Evolutionary conservation across 208 protist species (phyloP), one percentile per base, ranked within the genome.

Genomic region (Acanthamoeba pearcei): DNA sequence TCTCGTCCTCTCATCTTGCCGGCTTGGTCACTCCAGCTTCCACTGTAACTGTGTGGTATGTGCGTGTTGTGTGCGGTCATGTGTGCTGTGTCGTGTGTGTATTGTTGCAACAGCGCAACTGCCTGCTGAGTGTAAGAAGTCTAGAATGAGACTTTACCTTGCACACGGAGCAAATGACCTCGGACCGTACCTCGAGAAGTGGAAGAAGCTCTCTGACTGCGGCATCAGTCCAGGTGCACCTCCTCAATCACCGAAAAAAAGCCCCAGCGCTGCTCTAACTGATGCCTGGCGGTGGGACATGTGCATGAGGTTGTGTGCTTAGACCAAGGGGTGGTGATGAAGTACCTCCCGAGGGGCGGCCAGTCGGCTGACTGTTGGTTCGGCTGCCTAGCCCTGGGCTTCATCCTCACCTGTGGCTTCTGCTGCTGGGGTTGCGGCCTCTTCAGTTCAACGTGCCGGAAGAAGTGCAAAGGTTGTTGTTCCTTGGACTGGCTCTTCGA

Each of bases 351-450:
- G 6, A 22, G n/a, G 32, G 32, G 70, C 22, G 8, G 35, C 32
- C 29, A 38, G 70, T 46, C 38, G 38, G 38, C 38, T 42, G 38
- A n/a, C 70, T 78, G 70, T 19, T 1, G 5, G 0, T 19, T 78
- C 1, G 29, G 12, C 13, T 78, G n/a, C 35, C 2, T 78, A 8
- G 5, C 46, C 70, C 6, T n/a, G 10, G 1, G 6, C n/a, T 78
- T 32, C 29, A 13, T 78, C 70, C 12, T 78, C n/a, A 42, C 70
- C 12, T 78, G 70, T 4, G 70, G 70, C n/a, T 78, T 78, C 70
- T 78, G 70, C 70, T 78, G 70, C 70, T 38, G 70, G 70, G 70
- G 70, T n/a, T 78, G 70, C 70, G 68, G 17, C 2, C 38, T 8
- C 68, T 3, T 76, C 6, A 62, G 22, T 15, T n/a, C 10, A 12